Percentiles rank a stretch among this genome's conserved stretches.
phyloP scores from a whole-genome alignment of 2,329 filamentous ascomycete genomes.

The Penicillium sp. region DNA sequence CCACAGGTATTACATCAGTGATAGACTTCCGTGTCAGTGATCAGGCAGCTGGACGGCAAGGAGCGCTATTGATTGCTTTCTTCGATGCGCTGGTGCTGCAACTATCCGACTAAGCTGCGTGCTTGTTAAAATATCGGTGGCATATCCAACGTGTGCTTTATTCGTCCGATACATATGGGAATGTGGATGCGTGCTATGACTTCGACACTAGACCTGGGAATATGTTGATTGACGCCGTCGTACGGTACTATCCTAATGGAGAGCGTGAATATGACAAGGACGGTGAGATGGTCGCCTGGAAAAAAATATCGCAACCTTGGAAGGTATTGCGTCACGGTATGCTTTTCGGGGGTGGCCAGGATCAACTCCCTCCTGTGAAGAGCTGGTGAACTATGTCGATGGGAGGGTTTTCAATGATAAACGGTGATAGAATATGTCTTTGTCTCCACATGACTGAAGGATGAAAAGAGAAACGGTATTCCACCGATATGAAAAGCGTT shows the following conservation, averaged over 20 bases:
- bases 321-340: constrained; percentile 55
- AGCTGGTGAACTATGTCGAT: constrained; percentile 53
- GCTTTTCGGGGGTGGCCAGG: constrained; percentile 49
- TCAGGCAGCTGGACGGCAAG: constrained; percentile 57
- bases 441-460: neutral
- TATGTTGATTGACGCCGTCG: constrained; percentile 57
- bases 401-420: constrained; percentile 52
- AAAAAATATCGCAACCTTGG: constrained; percentile 56
- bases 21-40: constrained; percentile 60
- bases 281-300: constrained; percentile 55
- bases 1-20: constrained; percentile 59
- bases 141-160: constrained; percentile 60
- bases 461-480: no score
- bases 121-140: constrained; percentile 64
- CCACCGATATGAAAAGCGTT: no score
- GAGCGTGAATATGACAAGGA: constrained; percentile 53
- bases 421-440: constrained; percentile 27
- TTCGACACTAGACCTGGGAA: constrained; percentile 61
- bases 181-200: constrained; percentile 45
- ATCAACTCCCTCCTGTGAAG: constrained; percentile 49
- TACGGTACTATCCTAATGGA: constrained; percentile 56
- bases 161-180: constrained; percentile 21
- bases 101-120: constrained; percentile 57
- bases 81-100: constrained; percentile 59
- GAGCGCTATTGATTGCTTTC: constrained; percentile 58